Percentiles rank a stretch among this genome's conserved stretches.
phyloP scores from a whole-genome alignment of 352 stramenopile genomes.

The Phytophthora niederhauseri region DNA sequence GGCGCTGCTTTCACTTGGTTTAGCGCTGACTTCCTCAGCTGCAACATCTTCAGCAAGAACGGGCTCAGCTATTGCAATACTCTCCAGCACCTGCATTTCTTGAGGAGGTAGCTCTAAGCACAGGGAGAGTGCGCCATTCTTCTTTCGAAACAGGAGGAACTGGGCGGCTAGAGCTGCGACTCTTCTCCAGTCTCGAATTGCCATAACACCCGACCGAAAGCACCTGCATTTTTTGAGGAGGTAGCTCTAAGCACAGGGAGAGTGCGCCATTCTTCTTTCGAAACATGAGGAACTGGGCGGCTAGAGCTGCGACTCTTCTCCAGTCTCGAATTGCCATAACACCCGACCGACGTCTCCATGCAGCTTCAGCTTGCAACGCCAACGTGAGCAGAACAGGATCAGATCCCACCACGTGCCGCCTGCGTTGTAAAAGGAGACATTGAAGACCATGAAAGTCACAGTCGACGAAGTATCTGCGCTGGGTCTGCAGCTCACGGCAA shows the following conservation, averaged over 20 bases:
- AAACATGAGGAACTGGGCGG: constrained; percentile 37
- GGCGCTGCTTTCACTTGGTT: not conserved
- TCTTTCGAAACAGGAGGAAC: constrained; percentile 42
- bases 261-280: constrained; percentile 42
- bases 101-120: too few relatives aligned
- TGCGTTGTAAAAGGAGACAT: constrained; percentile 14
- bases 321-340: constrained; percentile 33
- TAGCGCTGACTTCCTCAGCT: not conserved
- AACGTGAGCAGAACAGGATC: not conserved
- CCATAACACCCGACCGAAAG: not conserved
- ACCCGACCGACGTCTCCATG: constrained; percentile 1
- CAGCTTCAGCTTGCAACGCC: constrained; percentile 1
- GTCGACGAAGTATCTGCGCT: constrained; percentile 51
- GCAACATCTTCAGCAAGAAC: not conserved
- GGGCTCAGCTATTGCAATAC: not conserved
- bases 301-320: constrained; percentile 29
- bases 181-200: constrained; percentile 37
- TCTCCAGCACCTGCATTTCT: not conserved
- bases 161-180: constrained; percentile 25
- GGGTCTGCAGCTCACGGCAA: constrained; percentile 53
- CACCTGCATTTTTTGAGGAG: too few relatives aligned
- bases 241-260: constrained; percentile 27
- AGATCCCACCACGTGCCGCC: not conserved
- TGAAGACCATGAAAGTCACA: constrained; percentile 47
- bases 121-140: constrained; percentile 37